phyloP scores from a whole-genome alignment of 2,329 filamentous ascomycete species.

The Penicillium sp. region DNA sequence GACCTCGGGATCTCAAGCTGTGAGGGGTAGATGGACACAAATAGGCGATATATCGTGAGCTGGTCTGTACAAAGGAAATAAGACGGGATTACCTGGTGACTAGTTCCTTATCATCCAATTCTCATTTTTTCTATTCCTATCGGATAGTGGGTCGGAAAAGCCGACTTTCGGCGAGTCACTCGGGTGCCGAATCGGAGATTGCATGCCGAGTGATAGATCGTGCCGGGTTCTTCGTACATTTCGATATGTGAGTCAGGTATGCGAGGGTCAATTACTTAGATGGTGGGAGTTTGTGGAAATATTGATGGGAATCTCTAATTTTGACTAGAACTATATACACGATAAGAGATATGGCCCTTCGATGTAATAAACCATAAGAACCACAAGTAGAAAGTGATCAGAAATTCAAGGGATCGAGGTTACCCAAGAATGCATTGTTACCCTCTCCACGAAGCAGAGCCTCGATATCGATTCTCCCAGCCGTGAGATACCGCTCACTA shows the following conservation, averaged over 20 bases:
- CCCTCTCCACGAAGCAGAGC: constrained; percentile 61
- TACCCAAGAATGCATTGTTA: constrained; percentile 62
- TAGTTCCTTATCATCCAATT: neutral
- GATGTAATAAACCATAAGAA: neutral
- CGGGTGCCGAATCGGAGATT: constrained; percentile 11
- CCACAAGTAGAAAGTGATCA: constrained; percentile 4
- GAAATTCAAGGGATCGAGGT: constrained; percentile 45
- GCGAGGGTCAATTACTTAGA: no score
- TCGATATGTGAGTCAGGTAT: no score
- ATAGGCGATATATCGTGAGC: neutral
- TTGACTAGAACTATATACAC: constrained; percentile 1
- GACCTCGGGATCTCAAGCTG: no score
- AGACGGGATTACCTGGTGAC: constrained; percentile 8
- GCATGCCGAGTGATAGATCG: constrained; percentile 19
- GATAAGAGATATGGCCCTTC: neutral
- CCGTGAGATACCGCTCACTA: constrained; percentile 77
- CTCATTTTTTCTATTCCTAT: constrained; percentile 16
- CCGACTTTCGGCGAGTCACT: constrained; percentile 20
- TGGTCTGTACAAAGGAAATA: neutral
- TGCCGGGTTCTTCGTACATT: no score
- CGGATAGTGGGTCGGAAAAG: constrained; percentile 18
- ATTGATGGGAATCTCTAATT: neutral
- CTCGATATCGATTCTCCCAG: constrained; percentile 76
- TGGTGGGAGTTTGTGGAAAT: neutral
- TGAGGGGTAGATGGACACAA: neutral